These are phyloP conservation scores for Ustulina deusta DNA, from an alignment of 2,329 filamentous ascomycete genomes.

Conservation along the genomic window DNA sequence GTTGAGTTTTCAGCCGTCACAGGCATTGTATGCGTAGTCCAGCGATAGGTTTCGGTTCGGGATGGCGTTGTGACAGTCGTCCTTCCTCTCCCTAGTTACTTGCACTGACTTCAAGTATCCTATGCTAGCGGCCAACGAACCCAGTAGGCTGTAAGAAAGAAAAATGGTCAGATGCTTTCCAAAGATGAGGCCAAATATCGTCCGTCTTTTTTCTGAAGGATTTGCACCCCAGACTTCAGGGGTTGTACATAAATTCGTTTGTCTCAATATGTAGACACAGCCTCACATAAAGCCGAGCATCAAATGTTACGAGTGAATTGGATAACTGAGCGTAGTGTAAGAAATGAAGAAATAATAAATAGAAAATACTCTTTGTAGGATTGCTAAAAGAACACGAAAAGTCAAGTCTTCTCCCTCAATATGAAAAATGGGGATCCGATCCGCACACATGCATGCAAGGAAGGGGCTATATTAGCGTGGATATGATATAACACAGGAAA, in stretches of 20 bases:
- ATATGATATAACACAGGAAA: conserved; percentile 30
- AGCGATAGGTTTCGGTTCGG: conserved; percentile 11
- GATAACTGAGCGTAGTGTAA: conserved; percentile 4
- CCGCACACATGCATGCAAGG: conserved; percentile 39
- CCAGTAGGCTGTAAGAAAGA: conserved; percentile 12
- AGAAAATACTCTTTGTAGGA: conserved; percentile 17
- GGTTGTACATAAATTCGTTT: conserved; percentile 29
- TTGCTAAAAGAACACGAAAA: conserved; percentile 24
- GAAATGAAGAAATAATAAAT: conserved; percentile 28
- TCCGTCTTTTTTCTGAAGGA: conserved; percentile 36
- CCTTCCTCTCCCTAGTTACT: background rate
- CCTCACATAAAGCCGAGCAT: conserved; percentile 26
- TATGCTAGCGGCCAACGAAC: conserved; percentile 6
- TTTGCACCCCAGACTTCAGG: conserved; percentile 38
- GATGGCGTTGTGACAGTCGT: conserved; percentile 7
- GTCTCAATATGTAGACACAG: conserved; percentile 23
- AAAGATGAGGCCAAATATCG: conserved; percentile 35
- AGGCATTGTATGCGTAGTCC: conserved; percentile 21
- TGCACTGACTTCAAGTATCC: background rate
- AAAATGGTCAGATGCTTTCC: conserved; percentile 33
- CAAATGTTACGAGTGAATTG: background rate
- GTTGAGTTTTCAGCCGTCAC: conserved; percentile 14
- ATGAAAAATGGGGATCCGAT: conserved; percentile 41
- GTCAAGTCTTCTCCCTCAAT: conserved; percentile 31
- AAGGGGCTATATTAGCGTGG: conserved; percentile 33